These are phyloP conservation scores for Trametes coccinea DNA, from an alignment of 768 basidiomycete species.

Conservation along the genomic window DNA sequence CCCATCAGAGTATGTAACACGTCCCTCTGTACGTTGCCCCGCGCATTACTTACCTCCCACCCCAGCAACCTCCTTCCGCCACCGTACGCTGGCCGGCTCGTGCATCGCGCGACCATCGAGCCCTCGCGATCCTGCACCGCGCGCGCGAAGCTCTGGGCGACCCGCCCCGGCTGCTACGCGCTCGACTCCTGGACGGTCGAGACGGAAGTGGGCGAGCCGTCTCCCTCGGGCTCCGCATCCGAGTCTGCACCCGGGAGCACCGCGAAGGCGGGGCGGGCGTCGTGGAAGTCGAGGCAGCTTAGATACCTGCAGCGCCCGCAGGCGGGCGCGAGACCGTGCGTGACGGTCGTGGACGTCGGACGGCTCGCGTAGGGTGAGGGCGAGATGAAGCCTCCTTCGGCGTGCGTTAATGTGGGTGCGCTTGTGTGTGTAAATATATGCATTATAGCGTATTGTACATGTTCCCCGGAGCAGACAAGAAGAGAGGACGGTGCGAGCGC, in stretches of 20 bases:
- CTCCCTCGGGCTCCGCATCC: conserved; percentile 36
- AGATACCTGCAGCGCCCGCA: conserved; percentile 42
- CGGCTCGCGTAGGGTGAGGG: conserved; percentile 4
- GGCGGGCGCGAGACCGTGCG: conserved; percentile 30
- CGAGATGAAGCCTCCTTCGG: too few relatives aligned
- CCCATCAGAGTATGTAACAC: neutral
- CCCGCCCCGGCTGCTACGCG: conserved; percentile 62
- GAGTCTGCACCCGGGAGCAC: conserved; percentile 32
- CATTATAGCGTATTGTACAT: conserved; percentile 18
- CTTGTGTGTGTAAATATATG: conserved; percentile 12
- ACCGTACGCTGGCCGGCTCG: conserved; percentile 65
- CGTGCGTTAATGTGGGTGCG: too few relatives aligned
- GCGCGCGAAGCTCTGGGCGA: conserved; percentile 56
- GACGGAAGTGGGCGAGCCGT: conserved; percentile 55
- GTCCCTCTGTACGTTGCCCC: too few relatives aligned
- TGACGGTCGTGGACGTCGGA: conserved; percentile 37
- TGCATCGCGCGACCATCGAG: conserved; percentile 57
- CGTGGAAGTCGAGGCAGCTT: conserved; percentile 38
- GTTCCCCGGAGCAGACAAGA: neutral
- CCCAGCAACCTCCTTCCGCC: conserved; percentile 49
- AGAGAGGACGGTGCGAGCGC: neutral
- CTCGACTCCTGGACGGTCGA: conserved; percentile 71
- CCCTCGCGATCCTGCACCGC: conserved; percentile 49
- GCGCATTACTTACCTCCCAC: neutral
- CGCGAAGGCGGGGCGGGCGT: neutral